Percentiles rank a stretch among this genome's conserved stretches.
Conservation (phyloP, 257 asterid genomes). For the Fraxinus americana region DNA sequence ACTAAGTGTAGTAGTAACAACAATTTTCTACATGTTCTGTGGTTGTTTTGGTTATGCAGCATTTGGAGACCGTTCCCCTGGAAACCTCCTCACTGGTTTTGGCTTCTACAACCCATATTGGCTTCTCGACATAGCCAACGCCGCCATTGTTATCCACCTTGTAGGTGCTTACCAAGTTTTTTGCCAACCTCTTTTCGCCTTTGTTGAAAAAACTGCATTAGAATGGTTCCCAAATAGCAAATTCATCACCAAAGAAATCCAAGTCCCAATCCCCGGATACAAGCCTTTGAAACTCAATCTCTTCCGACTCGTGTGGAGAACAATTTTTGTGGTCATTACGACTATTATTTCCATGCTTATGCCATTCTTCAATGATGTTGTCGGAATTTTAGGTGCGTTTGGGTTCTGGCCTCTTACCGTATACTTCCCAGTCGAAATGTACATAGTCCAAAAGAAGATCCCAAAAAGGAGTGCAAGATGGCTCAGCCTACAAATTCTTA, state of each 20-base stretch:
- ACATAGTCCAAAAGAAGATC: slow-evolving; percentile 63
- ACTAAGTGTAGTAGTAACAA: slow-evolving; percentile 66
- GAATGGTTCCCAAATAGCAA: slow-evolving; percentile 51
- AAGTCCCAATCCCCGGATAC: slow-evolving; percentile 51
- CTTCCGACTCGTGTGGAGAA: slow-evolving; percentile 71
- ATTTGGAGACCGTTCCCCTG: slow-evolving; percentile 83
- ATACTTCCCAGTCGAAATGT: slow-evolving; percentile 90
- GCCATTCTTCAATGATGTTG: slow-evolving; percentile 84
- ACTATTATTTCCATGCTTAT: slow-evolving; percentile 73
- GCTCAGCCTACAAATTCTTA: slow-evolving; percentile 55
- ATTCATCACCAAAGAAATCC: slow-evolving; percentile 46
- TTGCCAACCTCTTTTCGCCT: slow-evolving; percentile 86
- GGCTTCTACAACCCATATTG: slow-evolving; percentile 89
- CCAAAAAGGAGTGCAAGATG: slow-evolving; percentile 75
- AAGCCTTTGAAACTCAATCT: slow-evolving; percentile 47
- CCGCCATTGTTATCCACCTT: slow-evolving; percentile 75
- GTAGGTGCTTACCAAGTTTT: slow-evolving; percentile 90
- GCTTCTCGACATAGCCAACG: slow-evolving; percentile 86
- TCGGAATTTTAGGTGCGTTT: slow-evolving; percentile 80
- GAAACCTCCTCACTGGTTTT: slow-evolving; percentile 83
- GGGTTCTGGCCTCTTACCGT: slow-evolving; percentile 95
- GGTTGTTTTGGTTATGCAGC: slow-evolving; percentile 95
- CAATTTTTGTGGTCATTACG: slow-evolving; percentile 60
- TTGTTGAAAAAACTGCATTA: slow-evolving; percentile 61
- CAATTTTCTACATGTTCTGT: slow-evolving; percentile 86